These are phyloP conservation scores for Claviceps paspali DNA, from an alignment of 2,329 filamentous ascomycete species.

Conservation along the genomic window DNA sequence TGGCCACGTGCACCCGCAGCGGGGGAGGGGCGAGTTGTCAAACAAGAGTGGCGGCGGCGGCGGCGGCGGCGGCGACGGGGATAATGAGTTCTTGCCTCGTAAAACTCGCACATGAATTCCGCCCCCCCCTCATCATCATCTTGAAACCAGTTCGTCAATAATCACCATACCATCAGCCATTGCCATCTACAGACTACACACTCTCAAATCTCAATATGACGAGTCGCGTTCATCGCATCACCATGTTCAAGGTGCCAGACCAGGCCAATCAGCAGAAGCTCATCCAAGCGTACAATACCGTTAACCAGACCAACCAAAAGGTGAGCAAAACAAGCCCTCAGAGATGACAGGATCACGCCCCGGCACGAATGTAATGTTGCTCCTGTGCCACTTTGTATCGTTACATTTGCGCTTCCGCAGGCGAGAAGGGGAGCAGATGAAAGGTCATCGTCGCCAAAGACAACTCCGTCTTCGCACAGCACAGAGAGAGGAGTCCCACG, in stretches of 20 bases:
- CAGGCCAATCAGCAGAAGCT: slow-evolving; percentile 27
- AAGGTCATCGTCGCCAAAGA: not conserved
- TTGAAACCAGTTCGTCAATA: too few species aligned
- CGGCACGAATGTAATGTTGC: not conserved
- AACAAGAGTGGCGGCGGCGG: too few species aligned
- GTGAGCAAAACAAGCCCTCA: slow-evolving; percentile 13
- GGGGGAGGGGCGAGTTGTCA: too few species aligned
- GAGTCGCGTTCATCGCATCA: slow-evolving; percentile 30
- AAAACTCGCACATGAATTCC: too few species aligned
- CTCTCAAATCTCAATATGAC: slow-evolving; percentile 16
- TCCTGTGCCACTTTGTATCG: not conserved
- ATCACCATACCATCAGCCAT: too few species aligned
- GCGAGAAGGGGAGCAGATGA: not conserved
- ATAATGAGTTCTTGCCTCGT: too few species aligned
- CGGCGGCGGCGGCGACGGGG: too few species aligned
- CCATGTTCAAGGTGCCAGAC: slow-evolving; percentile 38
- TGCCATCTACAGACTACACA: too few species aligned
- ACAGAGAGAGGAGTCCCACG: not conserved
- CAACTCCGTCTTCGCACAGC: not conserved
- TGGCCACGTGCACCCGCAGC: too few species aligned
- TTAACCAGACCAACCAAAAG: slow-evolving; percentile 26
- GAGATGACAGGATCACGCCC: not conserved
- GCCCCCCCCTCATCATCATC: too few species aligned
- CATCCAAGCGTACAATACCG: slow-evolving; percentile 27
- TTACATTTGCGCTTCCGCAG: not conserved